These are phyloP conservation scores for Mucuna pruriens DNA, from an alignment of 306 rosid genomes.

Conservation along the genomic window DNA sequence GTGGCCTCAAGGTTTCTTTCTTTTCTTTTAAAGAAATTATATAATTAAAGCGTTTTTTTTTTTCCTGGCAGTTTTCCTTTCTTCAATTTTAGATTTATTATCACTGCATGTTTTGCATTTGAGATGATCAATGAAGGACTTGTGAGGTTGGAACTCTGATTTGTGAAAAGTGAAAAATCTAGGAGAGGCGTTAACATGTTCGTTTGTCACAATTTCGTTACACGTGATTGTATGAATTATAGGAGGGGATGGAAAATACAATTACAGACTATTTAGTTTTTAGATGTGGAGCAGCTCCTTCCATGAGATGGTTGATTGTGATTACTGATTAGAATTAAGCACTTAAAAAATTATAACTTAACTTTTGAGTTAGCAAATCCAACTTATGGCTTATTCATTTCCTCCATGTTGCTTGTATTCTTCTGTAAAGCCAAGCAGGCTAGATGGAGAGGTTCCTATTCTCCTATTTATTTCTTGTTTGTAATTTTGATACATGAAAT, in stretches of 20 bases:
- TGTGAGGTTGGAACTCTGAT: slow-evolving; percentile 25
- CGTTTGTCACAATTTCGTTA: slow-evolving; percentile 20
- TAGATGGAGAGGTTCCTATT: background rate
- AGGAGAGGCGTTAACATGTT: background rate
- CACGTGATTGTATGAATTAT: slow-evolving; percentile 7
- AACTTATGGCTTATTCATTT: background rate
- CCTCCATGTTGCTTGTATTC: slow-evolving; percentile 8
- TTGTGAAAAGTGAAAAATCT: slow-evolving; percentile 37
- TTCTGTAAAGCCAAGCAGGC: slow-evolving; percentile 9
- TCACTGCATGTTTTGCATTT: slow-evolving; percentile 28
- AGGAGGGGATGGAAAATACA: slow-evolving; percentile 17
- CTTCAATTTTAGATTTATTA: slow-evolving; percentile 28
- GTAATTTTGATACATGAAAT: background rate
- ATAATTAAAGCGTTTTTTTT: background rate
- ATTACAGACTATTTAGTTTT: background rate
- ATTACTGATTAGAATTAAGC: slow-evolving; percentile 17
- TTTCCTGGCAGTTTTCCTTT: background rate
- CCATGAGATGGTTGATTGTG: slow-evolving; percentile 19
- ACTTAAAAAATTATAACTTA: background rate
- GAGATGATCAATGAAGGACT: slow-evolving; percentile 17
- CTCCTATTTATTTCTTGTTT: background rate
- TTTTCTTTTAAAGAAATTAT: background rate
- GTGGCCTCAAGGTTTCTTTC: slow-evolving; percentile 63
- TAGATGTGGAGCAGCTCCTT: slow-evolving; percentile 11
- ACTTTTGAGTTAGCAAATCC: slow-evolving; percentile 27